Evolutionary conservation across 495 filamentous ascomycete genomes (phyloP), one percentile per base, ranked within the genome.

Genomic region (Podospora pseudopauciseta): DNA sequence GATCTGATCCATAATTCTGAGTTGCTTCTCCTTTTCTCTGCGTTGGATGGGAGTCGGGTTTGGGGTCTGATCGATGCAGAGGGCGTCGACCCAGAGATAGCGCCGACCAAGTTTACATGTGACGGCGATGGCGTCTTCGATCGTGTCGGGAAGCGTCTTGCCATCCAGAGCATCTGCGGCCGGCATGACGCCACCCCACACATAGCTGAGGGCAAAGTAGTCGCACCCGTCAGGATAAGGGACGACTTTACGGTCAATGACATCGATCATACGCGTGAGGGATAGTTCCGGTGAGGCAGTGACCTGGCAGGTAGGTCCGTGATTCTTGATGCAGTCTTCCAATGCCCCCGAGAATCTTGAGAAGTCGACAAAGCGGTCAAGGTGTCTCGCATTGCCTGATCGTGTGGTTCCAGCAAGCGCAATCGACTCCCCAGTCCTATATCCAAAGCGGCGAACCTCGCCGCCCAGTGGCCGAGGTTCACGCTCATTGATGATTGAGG

Each of bases 61-160:
- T 0, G 65, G 65, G 3, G 55, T 71, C 44, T 74, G 72, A 32
- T 72, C 68, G 55, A 74, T 70, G 55, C 69, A 75, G 5, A 74
- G 64, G 11, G 64, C 73, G 55, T 74, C 71, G 1, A 71, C 72
- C 73, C 70, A 74, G 34, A 74, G 67, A 67, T 75, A 75, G 5
- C 57, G 53, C 9, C 26, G 30, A 0, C 68, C 68, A 7, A 76
- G 49, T 4, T 13, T 60, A 15, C 30, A 66, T 2, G 72, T 71
- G 18, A 74, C 72, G 4, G 55, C 55, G 0, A 74, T 74, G 2
- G 70, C 67, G 44, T 74, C 74, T 61, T 74, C 70, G 39, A 74
- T 70, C 7, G 72, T 76, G 23, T 65, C 64, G 16, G 74, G 72
- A 27, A 75, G 69, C 13, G 68, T 65, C 18, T 20, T 13, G 4